A percentile compares a stretch with the other conserved stretches of the same genome.
Evolutionary conservation across 2,329 filamentous ascomycete genomes (phyloP).

Genomic region (Xylariales sp.): DNA sequence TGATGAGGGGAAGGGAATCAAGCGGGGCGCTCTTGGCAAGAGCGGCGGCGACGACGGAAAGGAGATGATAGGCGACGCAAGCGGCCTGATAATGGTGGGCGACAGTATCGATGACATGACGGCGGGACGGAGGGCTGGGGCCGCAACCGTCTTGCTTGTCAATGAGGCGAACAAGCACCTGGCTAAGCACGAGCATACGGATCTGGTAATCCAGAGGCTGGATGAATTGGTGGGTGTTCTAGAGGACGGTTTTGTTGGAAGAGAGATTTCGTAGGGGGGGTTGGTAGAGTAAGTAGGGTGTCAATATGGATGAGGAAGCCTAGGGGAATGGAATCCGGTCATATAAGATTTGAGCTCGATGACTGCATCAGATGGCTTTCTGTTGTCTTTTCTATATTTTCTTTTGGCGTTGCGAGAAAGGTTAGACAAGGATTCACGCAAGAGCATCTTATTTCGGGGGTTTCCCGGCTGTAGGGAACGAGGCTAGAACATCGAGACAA

Average conservation of each 20-base stretch:
- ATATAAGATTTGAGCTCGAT: too few species aligned
- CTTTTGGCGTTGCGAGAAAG: too few species aligned
- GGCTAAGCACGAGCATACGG: conserved; percentile 68
- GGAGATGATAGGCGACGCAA: conserved; percentile 43
- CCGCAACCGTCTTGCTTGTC: conserved; percentile 81
- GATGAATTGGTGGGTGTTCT: conserved; percentile 74
- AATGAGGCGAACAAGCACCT: conserved; percentile 76
- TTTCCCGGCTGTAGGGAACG: too few species aligned
- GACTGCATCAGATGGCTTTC: too few species aligned
- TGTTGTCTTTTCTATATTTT: too few species aligned
- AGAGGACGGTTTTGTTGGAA: conserved; percentile 67
- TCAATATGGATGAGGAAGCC: too few species aligned
- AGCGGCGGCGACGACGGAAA: conserved; percentile 27
- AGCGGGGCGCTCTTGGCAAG: conserved; percentile 14
- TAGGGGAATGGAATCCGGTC: too few species aligned
- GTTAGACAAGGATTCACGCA: too few species aligned
- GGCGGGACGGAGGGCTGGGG: conserved; percentile 75
- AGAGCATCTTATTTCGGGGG: too few species aligned
- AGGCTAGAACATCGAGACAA: too few species aligned
- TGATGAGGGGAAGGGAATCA: conserved; percentile 15
- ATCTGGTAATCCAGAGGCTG: conserved; percentile 64
- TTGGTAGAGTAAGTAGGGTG: too few species aligned
- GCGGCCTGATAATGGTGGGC: conserved; percentile 60
- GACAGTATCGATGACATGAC: conserved; percentile 92
- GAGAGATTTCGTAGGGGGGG: conserved; percentile 17